phyloP scores from a whole-genome alignment of 108 stramenopile species.

The Nannochloropsis oceanica region DNA sequence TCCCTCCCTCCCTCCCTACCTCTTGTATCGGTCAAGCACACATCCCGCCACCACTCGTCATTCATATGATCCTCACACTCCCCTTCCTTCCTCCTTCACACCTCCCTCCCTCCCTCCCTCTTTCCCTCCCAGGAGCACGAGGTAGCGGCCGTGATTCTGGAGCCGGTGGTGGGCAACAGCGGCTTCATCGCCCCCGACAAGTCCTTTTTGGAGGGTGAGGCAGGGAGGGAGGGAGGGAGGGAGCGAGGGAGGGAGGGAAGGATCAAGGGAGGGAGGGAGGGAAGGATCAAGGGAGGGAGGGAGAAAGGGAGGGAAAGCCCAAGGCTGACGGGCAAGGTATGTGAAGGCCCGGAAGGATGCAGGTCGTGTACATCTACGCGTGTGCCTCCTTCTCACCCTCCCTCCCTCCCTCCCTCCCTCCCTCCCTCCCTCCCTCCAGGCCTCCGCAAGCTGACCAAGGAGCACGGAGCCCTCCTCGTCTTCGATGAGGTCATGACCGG shows the following conservation, averaged over 20 bases:
- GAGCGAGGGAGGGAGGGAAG: too few relatives aligned
- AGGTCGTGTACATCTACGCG: too few relatives aligned
- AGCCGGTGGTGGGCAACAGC: constrained; percentile 94
- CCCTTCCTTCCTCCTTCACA: neutral
- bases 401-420: neutral
- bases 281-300: too few relatives aligned
- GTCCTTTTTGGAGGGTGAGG: neutral
- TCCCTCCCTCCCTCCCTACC: neutral
- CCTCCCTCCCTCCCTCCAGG: constrained; percentile 29
- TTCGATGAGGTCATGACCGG: constrained; percentile 99
- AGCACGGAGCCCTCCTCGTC: constrained; percentile 77
- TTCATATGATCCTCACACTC: too few relatives aligned
- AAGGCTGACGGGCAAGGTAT: too few relatives aligned
- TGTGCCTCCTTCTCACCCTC: neutral
- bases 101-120: neutral
- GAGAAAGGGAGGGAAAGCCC: too few relatives aligned
- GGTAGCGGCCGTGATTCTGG: constrained; percentile 84
- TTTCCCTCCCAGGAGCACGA: constrained; percentile 44
- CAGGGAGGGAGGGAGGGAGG: too few relatives aligned
- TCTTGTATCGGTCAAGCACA: neutral
- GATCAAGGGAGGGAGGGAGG: too few relatives aligned
- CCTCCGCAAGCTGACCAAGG: constrained; percentile 60
- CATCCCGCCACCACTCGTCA: too few relatives aligned
- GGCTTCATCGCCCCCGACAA: constrained; percentile 93
- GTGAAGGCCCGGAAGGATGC: too few relatives aligned